Evolutionary conservation across 257 asterid species (phyloP).

Genomic region (Gentiana macrophylla): DNA sequence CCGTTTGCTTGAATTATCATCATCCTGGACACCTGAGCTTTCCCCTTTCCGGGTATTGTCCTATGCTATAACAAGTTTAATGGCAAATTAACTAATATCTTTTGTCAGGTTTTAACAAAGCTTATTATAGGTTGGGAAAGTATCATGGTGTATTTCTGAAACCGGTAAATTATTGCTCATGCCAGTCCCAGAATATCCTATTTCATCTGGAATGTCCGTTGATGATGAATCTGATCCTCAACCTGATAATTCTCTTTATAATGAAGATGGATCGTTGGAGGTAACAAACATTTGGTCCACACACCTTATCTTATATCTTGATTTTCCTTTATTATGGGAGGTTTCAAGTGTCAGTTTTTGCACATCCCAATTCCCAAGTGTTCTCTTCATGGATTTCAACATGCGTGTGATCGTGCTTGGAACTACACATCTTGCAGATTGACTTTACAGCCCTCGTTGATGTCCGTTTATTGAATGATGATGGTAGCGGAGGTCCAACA

Average conservation of each 20-base stretch:
- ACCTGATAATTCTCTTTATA: slow-evolving; percentile 40
- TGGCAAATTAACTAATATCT: neutral
- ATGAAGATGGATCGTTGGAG: slow-evolving; percentile 88
- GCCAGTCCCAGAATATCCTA: slow-evolving; percentile 61
- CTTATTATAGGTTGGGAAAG: slow-evolving; percentile 64
- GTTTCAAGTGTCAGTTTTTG: too few relatives aligned
- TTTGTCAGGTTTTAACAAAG: slow-evolving; percentile 4
- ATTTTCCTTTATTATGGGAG: too few relatives aligned
- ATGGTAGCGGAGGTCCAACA: slow-evolving; percentile 25
- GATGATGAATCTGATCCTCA: slow-evolving; percentile 37
- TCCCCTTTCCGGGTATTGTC: slow-evolving; percentile 58
- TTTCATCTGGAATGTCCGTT: slow-evolving; percentile 26
- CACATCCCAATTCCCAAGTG: too few relatives aligned
- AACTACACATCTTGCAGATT: slow-evolving; percentile 38
- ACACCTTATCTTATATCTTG: too few relatives aligned
- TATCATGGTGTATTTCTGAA: slow-evolving; percentile 37
- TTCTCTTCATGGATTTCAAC: too few relatives aligned
- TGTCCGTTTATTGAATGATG: slow-evolving; percentile 38
- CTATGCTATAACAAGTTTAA: slow-evolving; percentile 6
- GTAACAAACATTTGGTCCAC: slow-evolving; percentile 18
- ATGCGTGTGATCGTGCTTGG: too few relatives aligned
- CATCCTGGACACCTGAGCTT: slow-evolving; percentile 90
- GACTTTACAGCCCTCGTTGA: slow-evolving; percentile 63
- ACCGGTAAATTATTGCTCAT: slow-evolving; percentile 35
- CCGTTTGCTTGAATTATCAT: slow-evolving; percentile 72